These are phyloP conservation scores for Sicyos baderoa DNA, from an alignment of 306 rosid genomes.

Conservation along the genomic window DNA sequence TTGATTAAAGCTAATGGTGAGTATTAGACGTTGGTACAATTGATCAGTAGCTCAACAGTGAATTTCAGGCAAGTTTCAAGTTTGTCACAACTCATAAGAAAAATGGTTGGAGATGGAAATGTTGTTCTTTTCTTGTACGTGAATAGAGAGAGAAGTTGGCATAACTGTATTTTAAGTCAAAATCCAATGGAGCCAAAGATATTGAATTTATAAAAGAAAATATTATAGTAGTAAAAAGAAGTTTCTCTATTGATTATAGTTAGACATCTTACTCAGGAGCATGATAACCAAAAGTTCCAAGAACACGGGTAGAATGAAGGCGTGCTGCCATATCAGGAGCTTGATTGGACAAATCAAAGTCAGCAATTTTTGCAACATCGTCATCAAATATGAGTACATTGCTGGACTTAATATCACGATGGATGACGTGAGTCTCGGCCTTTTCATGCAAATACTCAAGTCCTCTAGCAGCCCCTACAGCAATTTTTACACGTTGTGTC, in stretches of 20 bases:
- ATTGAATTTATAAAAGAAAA: too few species aligned
- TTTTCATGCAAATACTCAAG: conserved; percentile 23
- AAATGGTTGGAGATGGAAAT: too few species aligned
- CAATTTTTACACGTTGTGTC: conserved; percentile 22
- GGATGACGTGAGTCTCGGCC: conserved; percentile 17
- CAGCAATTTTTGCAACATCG: conserved; percentile 23
- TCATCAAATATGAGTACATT: conserved; percentile 20
- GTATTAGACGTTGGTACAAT: too few species aligned
- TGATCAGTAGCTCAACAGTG: too few species aligned
- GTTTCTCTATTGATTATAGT: background rate
- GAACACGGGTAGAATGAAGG: conserved; percentile 23
- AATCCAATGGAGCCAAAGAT: too few species aligned
- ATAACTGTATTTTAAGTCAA: too few species aligned
- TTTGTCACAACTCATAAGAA: too few species aligned
- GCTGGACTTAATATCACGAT: conserved; percentile 24
- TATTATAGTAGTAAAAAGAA: background rate
- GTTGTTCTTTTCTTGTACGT: too few species aligned
- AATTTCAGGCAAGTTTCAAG: too few species aligned
- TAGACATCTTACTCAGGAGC: conserved; percentile 21
- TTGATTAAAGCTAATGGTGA: too few species aligned
- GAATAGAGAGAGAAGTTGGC: too few species aligned
- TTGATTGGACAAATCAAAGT: conserved; percentile 23
- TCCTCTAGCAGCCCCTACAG: conserved; percentile 22
- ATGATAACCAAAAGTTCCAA: conserved; percentile 23
- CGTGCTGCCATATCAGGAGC: conserved; percentile 27